Evolutionary conservation across 2,329 filamentous ascomycete species (phyloP).

Genomic region (Nigrospora osmanthi): DNA sequence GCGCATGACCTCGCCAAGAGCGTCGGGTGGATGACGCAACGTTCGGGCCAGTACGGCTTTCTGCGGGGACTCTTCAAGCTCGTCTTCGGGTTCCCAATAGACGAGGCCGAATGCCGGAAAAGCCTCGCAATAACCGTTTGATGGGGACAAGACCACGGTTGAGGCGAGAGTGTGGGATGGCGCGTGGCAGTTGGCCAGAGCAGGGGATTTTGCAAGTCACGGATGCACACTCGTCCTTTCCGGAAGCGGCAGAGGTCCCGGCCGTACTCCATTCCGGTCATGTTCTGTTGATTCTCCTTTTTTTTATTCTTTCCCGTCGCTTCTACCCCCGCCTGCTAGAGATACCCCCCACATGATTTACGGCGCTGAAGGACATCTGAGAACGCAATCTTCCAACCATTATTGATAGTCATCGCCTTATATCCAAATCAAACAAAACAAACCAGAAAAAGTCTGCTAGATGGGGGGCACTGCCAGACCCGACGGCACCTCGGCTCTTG

Average conservation of each 20-base stretch:
- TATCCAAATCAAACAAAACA: no score
- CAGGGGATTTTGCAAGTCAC: background rate
- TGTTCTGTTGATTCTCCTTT: background rate
- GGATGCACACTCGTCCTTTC: background rate
- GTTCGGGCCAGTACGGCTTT: slow-evolving; percentile 66
- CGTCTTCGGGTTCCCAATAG: slow-evolving; percentile 76
- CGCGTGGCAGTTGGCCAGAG: background rate
- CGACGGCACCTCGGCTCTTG: no score
- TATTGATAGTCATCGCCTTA: no score
- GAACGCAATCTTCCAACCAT: no score
- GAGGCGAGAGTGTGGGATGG: background rate
- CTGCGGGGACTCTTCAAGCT: slow-evolving; percentile 74
- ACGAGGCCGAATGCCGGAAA: slow-evolving; percentile 66
- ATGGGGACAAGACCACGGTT: background rate
- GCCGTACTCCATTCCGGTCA: background rate
- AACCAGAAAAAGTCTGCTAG: no score
- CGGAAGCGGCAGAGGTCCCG: background rate
- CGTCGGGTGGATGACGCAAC: slow-evolving; percentile 66
- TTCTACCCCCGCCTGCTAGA: background rate
- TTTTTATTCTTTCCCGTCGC: background rate
- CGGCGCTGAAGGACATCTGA: background rate
- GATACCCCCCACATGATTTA: slow-evolving; percentile 1
- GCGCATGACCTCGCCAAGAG: slow-evolving; percentile 75
- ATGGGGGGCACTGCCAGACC: no score
- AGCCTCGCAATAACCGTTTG: slow-evolving; percentile 53